A percentile compares a stretch with the other conserved stretches of the same genome.
These are phyloP conservation scores for Globisporangium mamillatum DNA, from an alignment of 352 stramenopile species.

Conservation along the genomic window DNA sequence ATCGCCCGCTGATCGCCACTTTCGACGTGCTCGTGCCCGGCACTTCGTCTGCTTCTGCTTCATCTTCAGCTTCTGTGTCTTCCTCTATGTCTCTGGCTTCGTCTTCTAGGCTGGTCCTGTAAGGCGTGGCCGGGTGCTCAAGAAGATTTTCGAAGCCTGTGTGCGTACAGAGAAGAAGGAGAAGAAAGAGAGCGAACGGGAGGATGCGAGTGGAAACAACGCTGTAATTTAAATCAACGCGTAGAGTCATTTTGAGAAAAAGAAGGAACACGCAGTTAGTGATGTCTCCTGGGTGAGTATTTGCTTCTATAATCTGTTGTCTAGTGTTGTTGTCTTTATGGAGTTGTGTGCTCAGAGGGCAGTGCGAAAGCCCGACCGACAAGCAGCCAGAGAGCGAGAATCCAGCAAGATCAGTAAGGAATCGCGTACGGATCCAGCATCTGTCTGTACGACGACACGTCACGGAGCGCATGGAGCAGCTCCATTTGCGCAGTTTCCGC, in stretches of 20 bases:
- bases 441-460: slow-evolving; percentile 38
- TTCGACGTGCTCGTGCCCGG: slow-evolving; percentile 39
- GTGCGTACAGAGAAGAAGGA: neutral
- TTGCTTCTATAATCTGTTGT: neutral
- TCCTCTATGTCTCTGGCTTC: neutral
- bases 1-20: slow-evolving; percentile 61
- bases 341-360: neutral
- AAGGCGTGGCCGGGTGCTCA: neutral
- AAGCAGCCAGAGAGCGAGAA: neutral
- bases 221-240: slow-evolving; percentile 13
- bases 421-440: slow-evolving; percentile 27
- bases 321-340: neutral
- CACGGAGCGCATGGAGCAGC: slow-evolving; percentile 40
- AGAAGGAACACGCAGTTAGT: neutral
- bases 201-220: neutral
- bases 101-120: neutral
- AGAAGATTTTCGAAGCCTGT: neutral
- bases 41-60: neutral
- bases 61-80: neutral
- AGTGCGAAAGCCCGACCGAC: neutral
- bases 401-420: slow-evolving; percentile 8
- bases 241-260: slow-evolving; percentile 8
- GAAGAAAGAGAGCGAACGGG: neutral
- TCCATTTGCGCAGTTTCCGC: slow-evolving; percentile 41
- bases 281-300: neutral